phyloP scores from a whole-genome alignment of 83 land plant genomes.

The Thuja plicata region DNA sequence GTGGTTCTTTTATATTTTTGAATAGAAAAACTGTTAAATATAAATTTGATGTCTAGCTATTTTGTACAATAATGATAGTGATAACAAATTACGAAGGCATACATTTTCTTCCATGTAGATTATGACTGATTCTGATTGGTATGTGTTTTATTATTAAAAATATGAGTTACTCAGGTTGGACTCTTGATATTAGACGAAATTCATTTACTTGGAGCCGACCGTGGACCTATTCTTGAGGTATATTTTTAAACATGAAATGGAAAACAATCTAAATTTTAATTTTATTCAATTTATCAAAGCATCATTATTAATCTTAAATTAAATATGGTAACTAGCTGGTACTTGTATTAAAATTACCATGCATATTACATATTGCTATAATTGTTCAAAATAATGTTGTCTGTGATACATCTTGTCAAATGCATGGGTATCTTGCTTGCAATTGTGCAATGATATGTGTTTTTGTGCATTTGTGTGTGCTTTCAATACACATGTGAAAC shows the following conservation, averaged over 20 bases:
- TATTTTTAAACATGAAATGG: not conserved
- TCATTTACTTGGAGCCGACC: constrained; percentile 98
- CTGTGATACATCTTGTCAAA: not conserved
- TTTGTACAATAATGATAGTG: not conserved
- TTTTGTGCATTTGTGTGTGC: not conserved
- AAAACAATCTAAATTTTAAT: too few relatives aligned
- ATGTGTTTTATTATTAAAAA: not conserved
- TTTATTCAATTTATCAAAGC: too few relatives aligned
- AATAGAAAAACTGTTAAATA: not conserved
- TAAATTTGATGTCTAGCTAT: not conserved
- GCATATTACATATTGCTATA: not conserved
- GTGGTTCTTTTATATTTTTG: not conserved
- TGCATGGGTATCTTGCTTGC: not conserved
- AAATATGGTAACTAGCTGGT: not conserved
- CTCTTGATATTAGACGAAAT: constrained; percentile 96
- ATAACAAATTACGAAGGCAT: not conserved
- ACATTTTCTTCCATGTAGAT: not conserved
- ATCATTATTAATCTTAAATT: not conserved
- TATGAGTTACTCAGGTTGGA: constrained; percentile 63
- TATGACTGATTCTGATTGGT: not conserved
- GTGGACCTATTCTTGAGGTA: constrained; percentile 99
- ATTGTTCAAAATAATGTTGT: not conserved
- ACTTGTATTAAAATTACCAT: not conserved
- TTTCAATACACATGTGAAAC: not conserved
- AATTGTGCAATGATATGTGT: not conserved